phyloP scores from a whole-genome alignment of 305 asterid genomes.

The Fraxinus ornus region DNA sequence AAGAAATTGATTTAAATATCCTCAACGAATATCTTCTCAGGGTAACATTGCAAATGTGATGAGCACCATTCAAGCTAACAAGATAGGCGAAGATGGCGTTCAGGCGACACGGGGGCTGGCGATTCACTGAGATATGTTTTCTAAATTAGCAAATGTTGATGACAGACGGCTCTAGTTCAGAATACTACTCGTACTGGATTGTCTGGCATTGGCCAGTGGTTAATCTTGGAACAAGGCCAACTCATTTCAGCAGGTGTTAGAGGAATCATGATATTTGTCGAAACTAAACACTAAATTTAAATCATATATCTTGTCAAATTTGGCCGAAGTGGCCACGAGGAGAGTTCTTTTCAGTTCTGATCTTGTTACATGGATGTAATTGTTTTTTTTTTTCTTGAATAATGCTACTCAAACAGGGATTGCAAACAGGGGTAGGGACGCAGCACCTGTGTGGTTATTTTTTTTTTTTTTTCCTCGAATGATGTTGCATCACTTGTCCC shows the following conservation, averaged over 20 bases:
- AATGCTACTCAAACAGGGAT: no score
- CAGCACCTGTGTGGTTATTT: no score
- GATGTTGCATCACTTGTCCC: no score
- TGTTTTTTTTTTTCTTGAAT: no score
- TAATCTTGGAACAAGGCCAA: background rate
- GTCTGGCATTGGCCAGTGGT: background rate
- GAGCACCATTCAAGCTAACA: conserved; percentile 71
- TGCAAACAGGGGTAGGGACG: no score
- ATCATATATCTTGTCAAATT: background rate
- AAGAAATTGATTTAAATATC: background rate
- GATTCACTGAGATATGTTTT: conserved; percentile 40
- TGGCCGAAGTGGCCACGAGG: background rate
- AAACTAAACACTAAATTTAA: background rate
- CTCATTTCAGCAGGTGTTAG: background rate
- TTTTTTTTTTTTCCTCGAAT: no score
- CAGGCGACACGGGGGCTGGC: conserved; percentile 59
- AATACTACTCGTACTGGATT: background rate
- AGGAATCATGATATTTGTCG: background rate
- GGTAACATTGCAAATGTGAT: conserved; percentile 56
- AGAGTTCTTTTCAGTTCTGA: background rate
- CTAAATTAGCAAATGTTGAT: background rate
- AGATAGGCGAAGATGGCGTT: conserved; percentile 58
- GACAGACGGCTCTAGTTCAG: background rate
- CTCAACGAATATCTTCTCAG: conserved; percentile 32
- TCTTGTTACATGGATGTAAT: background rate